Percentiles rank a stretch among this genome's conserved stretches.
These are phyloP conservation scores for Kalanchoe fedtschenkoi DNA, from an alignment of 164 flowering plant species.

Conservation along the genomic window DNA sequence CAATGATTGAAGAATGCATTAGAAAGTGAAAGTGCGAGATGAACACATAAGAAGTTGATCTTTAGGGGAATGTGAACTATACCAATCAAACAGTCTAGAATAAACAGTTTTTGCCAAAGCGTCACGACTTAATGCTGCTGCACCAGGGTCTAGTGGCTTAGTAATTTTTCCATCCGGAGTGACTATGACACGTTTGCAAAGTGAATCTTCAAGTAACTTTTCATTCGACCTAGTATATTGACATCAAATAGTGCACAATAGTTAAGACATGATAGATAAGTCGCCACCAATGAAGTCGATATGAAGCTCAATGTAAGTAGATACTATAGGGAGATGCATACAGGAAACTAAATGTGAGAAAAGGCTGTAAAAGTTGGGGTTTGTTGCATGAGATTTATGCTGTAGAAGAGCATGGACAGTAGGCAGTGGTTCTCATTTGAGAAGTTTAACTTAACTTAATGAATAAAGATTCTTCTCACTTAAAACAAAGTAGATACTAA, in stretches of 20 bases:
- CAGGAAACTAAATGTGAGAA: too few species aligned
- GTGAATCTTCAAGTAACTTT: slow-evolving; percentile 83
- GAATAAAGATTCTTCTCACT: too few species aligned
- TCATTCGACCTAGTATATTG: slow-evolving; percentile 59
- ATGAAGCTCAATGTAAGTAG: neutral
- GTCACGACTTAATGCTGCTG: slow-evolving; percentile 87
- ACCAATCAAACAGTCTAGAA: slow-evolving; percentile 97
- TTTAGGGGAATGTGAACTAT: slow-evolving; percentile 8
- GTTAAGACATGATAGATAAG: neutral
- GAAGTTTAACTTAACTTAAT: too few species aligned
- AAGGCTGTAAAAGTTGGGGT: too few species aligned
- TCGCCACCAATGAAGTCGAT: neutral
- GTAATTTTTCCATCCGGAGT: slow-evolving; percentile 97
- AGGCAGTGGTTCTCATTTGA: too few species aligned
- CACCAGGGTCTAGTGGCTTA: slow-evolving; percentile 85
- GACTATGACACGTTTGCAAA: slow-evolving; percentile 87
- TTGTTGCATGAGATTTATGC: too few species aligned
- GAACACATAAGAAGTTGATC: neutral
- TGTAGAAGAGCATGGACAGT: too few species aligned
- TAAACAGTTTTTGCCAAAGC: slow-evolving; percentile 92
- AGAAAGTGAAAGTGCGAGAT: neutral
- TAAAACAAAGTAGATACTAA: slow-evolving; percentile 18
- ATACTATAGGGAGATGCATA: too few species aligned
- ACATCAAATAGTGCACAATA: neutral
- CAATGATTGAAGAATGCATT: neutral